Percentiles rank a stretch among this genome's conserved stretches.
Evolutionary conservation across 2,329 filamentous ascomycete genomes (phyloP).

Genomic region (Aspergillus luchuensis): DNA sequence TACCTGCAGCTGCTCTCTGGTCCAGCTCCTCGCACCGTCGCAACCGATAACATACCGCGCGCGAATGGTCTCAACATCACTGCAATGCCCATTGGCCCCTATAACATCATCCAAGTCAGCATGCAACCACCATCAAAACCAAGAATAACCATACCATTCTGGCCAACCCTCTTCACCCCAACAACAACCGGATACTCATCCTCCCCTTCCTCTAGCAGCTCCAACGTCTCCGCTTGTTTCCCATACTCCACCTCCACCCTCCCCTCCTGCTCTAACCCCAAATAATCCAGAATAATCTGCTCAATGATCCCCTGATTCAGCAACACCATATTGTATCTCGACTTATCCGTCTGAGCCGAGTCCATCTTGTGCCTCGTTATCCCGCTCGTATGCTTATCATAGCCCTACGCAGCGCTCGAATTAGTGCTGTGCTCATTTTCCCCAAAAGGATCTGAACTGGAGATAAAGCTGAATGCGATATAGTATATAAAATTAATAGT

Average conservation of each 20-base stretch:
- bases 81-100: background rate
- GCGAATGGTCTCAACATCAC: slow-evolving; percentile 42
- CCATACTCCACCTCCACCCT: slow-evolving; percentile 12
- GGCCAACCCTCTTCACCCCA: background rate
- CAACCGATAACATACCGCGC: slow-evolving; percentile 68
- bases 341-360: slow-evolving; percentile 1
- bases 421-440: background rate
- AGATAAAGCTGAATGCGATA: too few species aligned
- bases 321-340: slow-evolving; percentile 15
- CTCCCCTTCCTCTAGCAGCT: background rate
- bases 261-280: background rate
- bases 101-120: background rate
- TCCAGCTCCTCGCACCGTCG: slow-evolving; percentile 70
- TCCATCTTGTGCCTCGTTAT: slow-evolving; percentile 13
- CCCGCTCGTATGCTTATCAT: slow-evolving; percentile 2
- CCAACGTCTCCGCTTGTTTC: slow-evolving; percentile 10
- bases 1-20: slow-evolving; percentile 59
- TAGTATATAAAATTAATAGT: background rate
- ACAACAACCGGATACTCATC: slow-evolving; percentile 6
- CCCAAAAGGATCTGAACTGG: too few species aligned
- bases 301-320: slow-evolving; percentile 20
- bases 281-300: slow-evolving; percentile 16
- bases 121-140: background rate
- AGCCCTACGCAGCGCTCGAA: background rate
- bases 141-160: background rate